A percentile compares a stretch with the other conserved stretches of the same genome.
Conservation (phyloP, 2,329 filamentous ascomycete species). For the Ascosphaera pollenicola region DNA sequence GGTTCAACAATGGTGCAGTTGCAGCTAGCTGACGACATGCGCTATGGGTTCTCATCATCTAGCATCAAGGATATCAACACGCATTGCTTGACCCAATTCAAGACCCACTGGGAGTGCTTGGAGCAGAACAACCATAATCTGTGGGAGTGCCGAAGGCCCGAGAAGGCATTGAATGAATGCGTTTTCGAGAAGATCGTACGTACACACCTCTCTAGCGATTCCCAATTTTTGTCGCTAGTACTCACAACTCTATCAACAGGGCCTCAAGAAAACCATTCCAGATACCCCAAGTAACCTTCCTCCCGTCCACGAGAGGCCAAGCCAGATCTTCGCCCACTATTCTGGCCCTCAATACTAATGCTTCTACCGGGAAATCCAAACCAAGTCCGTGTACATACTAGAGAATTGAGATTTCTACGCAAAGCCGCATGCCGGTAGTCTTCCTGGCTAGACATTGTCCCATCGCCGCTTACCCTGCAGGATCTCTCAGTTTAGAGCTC, state of each 20-base stretch:
- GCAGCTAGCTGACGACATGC: too few relatives aligned
- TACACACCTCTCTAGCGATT: not conserved
- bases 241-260: slow-evolving; percentile 24
- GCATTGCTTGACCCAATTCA: slow-evolving; percentile 77
- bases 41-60: slow-evolving; percentile 3
- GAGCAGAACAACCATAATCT: slow-evolving; percentile 97
- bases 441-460: too few relatives aligned
- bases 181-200: slow-evolving; percentile 88
- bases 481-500: too few relatives aligned
- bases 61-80: slow-evolving; percentile 93
- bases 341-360: slow-evolving; percentile 17
- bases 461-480: too few relatives aligned
- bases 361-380: not conserved
- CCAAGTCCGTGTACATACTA: not conserved
- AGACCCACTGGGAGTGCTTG: slow-evolving; percentile 81
- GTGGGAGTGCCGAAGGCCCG: slow-evolving; percentile 76
- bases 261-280: slow-evolving; percentile 61
- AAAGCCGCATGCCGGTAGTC: too few relatives aligned
- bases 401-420: not conserved
- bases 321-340: slow-evolving; percentile 22
- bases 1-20: not conserved
- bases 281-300: slow-evolving; percentile 46
- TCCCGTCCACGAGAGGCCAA: slow-evolving; percentile 50
- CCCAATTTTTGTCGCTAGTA: too few relatives aligned
- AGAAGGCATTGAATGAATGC: slow-evolving; percentile 85